phyloP scores from a whole-genome alignment of 2,329 filamentous ascomycete genomes.

The Berkeleyomyces rouxiae region DNA sequence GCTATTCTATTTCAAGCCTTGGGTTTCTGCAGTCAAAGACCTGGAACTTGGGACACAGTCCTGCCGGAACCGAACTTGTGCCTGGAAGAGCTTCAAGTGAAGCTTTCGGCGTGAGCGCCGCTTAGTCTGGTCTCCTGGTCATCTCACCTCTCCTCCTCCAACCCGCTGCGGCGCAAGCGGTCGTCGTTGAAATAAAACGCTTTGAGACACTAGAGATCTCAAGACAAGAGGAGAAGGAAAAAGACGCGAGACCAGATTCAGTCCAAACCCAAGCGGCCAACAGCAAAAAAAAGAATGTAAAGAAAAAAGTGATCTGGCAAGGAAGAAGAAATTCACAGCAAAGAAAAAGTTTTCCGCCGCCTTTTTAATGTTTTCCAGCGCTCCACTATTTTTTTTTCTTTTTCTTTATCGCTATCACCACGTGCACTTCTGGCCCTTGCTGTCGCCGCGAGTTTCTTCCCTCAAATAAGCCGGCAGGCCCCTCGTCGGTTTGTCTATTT shows the following conservation, averaged over 20 bases:
- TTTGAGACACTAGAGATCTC: not conserved
- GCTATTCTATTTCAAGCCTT: too few relatives aligned
- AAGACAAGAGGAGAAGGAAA: not conserved
- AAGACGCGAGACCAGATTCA: not conserved
- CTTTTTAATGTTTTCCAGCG: not conserved
- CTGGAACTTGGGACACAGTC: not conserved
- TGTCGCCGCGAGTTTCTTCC: not conserved
- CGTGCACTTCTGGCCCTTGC: not conserved
- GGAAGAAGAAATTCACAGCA: conserved; percentile 6
- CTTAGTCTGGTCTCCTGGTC: not conserved
- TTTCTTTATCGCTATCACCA: not conserved
- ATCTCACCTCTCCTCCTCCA: not conserved
- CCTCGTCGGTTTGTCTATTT: conserved; percentile 15
- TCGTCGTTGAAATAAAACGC: not conserved
- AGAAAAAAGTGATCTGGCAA: not conserved
- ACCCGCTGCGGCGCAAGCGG: not conserved
- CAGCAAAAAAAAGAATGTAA: not conserved
- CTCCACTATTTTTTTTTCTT: not conserved
- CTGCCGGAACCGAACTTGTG: not conserved
- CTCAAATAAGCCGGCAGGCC: not conserved
- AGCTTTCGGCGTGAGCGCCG: not conserved
- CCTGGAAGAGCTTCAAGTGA: not conserved
- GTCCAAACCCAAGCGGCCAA: not conserved
- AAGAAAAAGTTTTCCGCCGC: not conserved
- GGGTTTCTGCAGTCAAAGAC: too few relatives aligned